Percentiles rank a stretch among this genome's conserved stretches.
phyloP scores from a whole-genome alignment of 179 eudicot genomes.

The Gypsophila paniculata region DNA sequence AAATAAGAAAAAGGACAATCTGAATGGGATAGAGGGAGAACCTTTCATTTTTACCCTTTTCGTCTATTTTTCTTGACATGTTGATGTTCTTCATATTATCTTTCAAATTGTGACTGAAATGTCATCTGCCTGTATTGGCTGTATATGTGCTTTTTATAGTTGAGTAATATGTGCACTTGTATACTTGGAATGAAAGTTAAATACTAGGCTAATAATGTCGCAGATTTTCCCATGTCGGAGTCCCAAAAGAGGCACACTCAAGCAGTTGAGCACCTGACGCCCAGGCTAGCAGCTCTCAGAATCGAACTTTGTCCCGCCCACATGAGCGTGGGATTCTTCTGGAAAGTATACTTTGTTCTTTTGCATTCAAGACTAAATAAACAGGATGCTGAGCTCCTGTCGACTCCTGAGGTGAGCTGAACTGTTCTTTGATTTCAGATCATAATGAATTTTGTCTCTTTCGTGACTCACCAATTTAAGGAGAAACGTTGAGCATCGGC shows the following conservation, averaged over 20 bases:
- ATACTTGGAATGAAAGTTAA: background rate
- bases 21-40: too few species aligned
- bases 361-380: conserved; percentile 67
- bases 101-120: background rate
- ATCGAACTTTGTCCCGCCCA: conserved; percentile 76
- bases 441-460: background rate
- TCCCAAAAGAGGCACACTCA: conserved; percentile 68
- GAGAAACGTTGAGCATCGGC: background rate
- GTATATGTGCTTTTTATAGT: background rate
- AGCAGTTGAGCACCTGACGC: conserved; percentile 64
- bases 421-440: background rate
- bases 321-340: conserved; percentile 72
- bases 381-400: conserved; percentile 56
- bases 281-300: conserved; percentile 67
- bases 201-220: conserved; percentile 2
- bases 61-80: background rate
- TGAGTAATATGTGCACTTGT: background rate
- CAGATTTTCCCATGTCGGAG: conserved; percentile 75
- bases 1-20: too few species aligned
- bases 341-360: conserved; percentile 88
- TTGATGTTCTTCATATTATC: background rate
- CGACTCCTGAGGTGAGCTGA: conserved; percentile 66
- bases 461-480: background rate
- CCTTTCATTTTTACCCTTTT: background rate
- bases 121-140: background rate